Conservation (phyloP, 2,329 filamentous ascomycete species). For the Phaeophleospora eucalypticola region DNA sequence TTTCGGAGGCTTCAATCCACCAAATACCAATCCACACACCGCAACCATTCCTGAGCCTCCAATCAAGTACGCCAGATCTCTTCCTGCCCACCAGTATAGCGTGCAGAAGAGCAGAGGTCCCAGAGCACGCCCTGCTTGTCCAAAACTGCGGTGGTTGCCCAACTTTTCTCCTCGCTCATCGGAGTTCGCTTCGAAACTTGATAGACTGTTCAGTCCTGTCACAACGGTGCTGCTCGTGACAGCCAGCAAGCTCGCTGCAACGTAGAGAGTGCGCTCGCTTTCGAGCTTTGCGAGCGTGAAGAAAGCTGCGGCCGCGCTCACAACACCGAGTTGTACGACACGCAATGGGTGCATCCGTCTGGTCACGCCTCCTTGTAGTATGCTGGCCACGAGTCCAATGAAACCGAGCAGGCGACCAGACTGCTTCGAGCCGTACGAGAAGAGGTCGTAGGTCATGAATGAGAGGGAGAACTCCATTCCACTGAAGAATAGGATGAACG, state of each 20-base stretch:
- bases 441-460: constrained; percentile 95
- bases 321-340: constrained; percentile 74
- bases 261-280: constrained; percentile 68
- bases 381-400: constrained; percentile 82
- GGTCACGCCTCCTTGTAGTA: constrained; percentile 92
- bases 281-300: constrained; percentile 68
- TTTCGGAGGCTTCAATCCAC: constrained; percentile 62
- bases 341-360: constrained; percentile 75
- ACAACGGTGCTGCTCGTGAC: constrained; percentile 93
- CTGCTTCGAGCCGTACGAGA: constrained; percentile 71
- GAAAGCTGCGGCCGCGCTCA: constrained; percentile 75
- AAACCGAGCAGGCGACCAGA: constrained; percentile 85
- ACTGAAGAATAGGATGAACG: constrained; percentile 94
- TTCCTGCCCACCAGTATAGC: constrained; percentile 96
- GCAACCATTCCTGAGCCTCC: constrained; percentile 76
- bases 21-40: constrained; percentile 68
- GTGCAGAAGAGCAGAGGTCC: constrained; percentile 90
- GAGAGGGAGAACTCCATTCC: constrained; percentile 97
- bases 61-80: constrained; percentile 76
- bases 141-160: constrained; percentile 73
- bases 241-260: constrained; percentile 77
- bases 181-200: constrained; percentile 79
- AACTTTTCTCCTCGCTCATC: constrained; percentile 81
- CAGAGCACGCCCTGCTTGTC: constrained; percentile 81
- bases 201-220: constrained; percentile 84